Conservation (phyloP, 1,284 basidiomycete species). For the Taiwanofungus camphoratus region DNA sequence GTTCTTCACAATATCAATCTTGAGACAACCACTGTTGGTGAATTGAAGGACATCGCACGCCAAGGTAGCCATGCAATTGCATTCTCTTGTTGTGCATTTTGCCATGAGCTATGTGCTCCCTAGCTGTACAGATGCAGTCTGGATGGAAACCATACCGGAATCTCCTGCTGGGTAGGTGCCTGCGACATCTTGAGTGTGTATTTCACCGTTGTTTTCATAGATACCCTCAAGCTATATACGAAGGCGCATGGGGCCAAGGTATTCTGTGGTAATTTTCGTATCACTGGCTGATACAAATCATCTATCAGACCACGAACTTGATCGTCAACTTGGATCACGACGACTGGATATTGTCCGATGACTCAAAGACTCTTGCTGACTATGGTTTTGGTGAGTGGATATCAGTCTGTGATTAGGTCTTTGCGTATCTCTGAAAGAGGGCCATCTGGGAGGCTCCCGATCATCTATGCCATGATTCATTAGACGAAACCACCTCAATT, state of each 20-base stretch:
- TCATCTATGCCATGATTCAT: too few relatives aligned
- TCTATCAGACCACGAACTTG: constrained; percentile 77
- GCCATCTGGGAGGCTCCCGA: too few relatives aligned
- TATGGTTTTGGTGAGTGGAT: constrained; percentile 75
- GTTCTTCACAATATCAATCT: constrained; percentile 83
- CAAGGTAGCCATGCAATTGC: constrained; percentile 42
- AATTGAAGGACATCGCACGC: constrained; percentile 67
- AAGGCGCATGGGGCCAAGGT: constrained; percentile 94
- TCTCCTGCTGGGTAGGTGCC: constrained; percentile 53
- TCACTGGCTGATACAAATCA: not conserved
- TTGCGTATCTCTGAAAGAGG: not conserved
- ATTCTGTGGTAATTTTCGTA: constrained; percentile 2
- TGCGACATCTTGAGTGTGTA: not conserved
- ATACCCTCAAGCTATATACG: constrained; percentile 93
- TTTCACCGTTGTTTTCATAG: constrained; percentile 32
- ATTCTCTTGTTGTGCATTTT: constrained; percentile 5
- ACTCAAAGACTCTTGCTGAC: constrained; percentile 55
- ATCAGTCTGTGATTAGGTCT: too few relatives aligned
- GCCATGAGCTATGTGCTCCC: constrained; percentile 3
- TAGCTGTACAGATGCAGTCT: constrained; percentile 66
- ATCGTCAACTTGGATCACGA: constrained; percentile 95
- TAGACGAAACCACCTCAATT: too few relatives aligned
- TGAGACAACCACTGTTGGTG: constrained; percentile 67
- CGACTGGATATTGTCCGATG: constrained; percentile 82
- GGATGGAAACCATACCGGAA: constrained; percentile 87